Percentiles rank a stretch among this genome's conserved stretches.
phyloP scores from a whole-genome alignment of 2,329 filamentous ascomycete species.

The Talaromyces sp. region DNA sequence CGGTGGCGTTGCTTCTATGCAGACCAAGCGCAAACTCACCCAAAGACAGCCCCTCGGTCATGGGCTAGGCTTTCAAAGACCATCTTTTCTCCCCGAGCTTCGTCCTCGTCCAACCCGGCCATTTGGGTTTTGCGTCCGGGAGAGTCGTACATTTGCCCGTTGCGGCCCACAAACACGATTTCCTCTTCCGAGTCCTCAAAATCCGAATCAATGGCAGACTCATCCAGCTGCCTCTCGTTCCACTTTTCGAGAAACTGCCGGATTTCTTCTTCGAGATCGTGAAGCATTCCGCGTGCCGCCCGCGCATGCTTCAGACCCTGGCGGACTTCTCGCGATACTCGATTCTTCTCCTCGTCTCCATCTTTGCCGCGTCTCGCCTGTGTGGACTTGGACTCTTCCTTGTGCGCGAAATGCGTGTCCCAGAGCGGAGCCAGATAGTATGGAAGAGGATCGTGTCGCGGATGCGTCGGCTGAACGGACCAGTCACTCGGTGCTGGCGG shows the following conservation, averaged over 20 bases:
- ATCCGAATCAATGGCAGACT: slow-evolving; percentile 32
- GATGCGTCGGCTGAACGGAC: slow-evolving; percentile 74
- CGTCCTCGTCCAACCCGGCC: slow-evolving; percentile 37
- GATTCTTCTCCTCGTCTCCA: slow-evolving; percentile 26
- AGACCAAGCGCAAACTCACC: slow-evolving; percentile 49
- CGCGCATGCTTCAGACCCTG: slow-evolving; percentile 73
- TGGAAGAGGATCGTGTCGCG: slow-evolving; percentile 64
- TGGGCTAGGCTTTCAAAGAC: slow-evolving; percentile 75
- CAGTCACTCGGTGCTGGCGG: slow-evolving; percentile 79
- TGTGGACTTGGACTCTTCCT: slow-evolving; percentile 31
- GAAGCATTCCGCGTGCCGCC: slow-evolving; percentile 72
- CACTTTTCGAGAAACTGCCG: slow-evolving; percentile 64
- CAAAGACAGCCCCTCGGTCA: slow-evolving; percentile 73
- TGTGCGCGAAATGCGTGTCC: slow-evolving; percentile 55
- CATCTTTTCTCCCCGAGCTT: slow-evolving; percentile 58
- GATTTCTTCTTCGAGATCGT: slow-evolving; percentile 79
- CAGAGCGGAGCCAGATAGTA: slow-evolving; percentile 86
- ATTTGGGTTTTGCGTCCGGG: slow-evolving; percentile 48
- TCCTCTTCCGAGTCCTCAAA: slow-evolving; percentile 64
- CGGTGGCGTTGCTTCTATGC: slow-evolving; percentile 12
- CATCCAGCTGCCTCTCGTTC: slow-evolving; percentile 47
- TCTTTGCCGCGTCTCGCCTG: slow-evolving; percentile 32
- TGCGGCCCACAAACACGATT: slow-evolving; percentile 79
- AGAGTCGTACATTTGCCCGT: slow-evolving; percentile 58
- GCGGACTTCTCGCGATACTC: slow-evolving; percentile 73